Evolutionary conservation across 2,329 filamentous ascomycete species (phyloP).

Genomic region (Cyphellophora europaea): DNA sequence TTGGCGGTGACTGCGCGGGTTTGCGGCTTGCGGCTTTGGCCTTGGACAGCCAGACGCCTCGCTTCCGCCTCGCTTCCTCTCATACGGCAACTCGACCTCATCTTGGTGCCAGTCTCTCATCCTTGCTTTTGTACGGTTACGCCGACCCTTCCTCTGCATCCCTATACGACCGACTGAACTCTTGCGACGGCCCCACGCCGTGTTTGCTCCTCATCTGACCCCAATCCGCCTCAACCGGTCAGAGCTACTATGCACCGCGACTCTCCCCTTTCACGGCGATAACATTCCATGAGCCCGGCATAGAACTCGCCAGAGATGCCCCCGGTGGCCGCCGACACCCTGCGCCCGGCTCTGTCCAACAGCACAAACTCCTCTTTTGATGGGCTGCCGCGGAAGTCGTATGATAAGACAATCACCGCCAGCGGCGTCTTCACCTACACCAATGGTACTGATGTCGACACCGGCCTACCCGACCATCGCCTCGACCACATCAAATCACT

Average conservation of each 20-base stretch:
- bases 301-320: constrained; percentile 13
- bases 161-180: too few relatives aligned
- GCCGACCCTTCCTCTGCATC: too few relatives aligned
- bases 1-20: too few relatives aligned
- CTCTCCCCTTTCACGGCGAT: not conserved
- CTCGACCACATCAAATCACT: constrained; percentile 25
- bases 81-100: too few relatives aligned
- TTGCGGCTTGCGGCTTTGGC: too few relatives aligned
- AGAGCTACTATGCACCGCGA: not conserved
- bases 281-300: not conserved
- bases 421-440: constrained; percentile 39
- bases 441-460: constrained; percentile 34
- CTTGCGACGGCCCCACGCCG: too few relatives aligned
- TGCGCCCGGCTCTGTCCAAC: constrained; percentile 22
- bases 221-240: too few relatives aligned
- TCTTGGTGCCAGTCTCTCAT: too few relatives aligned
- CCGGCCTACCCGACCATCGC: constrained; percentile 28
- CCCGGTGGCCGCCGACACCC: constrained; percentile 13
- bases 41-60: too few relatives aligned
- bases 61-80: too few relatives aligned
- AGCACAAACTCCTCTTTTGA: constrained; percentile 27
- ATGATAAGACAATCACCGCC: constrained; percentile 30
- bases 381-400: constrained; percentile 30
- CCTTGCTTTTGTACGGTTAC: too few relatives aligned
- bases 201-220: too few relatives aligned